Conservation (phyloP, 2,329 filamentous ascomycete genomes). For the Fusarium mangiferae region DNA sequence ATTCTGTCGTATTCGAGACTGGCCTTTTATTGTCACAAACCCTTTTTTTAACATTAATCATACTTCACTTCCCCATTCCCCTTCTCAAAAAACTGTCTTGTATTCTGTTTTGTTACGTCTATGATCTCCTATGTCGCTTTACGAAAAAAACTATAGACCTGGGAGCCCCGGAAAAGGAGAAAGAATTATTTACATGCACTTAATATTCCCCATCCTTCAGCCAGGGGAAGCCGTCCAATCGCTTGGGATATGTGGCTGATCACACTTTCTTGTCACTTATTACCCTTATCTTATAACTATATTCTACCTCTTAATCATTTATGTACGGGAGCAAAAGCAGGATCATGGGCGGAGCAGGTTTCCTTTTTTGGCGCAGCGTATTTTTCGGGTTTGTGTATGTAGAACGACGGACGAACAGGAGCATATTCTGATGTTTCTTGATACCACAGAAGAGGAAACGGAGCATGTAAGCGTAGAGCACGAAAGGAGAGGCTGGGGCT, state of each 20-base stretch:
- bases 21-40: slow-evolving; percentile 35
- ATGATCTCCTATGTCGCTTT: slow-evolving; percentile 44
- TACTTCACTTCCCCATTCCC: slow-evolving; percentile 26
- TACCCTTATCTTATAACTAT: slow-evolving; percentile 30
- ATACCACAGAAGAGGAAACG: background rate
- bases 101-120: slow-evolving; percentile 31
- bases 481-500: background rate
- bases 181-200: slow-evolving; percentile 42
- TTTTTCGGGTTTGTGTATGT: slow-evolving; percentile 35
- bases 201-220: slow-evolving; percentile 41
- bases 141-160: slow-evolving; percentile 42
- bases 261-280: slow-evolving; percentile 36
- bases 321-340: slow-evolving; percentile 27
- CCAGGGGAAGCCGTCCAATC: slow-evolving; percentile 40
- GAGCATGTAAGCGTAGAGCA: slow-evolving; percentile 12
- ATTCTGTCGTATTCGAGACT: slow-evolving; percentile 25
- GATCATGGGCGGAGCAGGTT: slow-evolving; percentile 17
- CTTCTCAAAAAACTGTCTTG: slow-evolving; percentile 29
- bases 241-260: slow-evolving; percentile 40
- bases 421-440: slow-evolving; percentile 11
- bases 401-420: slow-evolving; percentile 19
- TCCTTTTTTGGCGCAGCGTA: slow-evolving; percentile 33
- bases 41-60: slow-evolving; percentile 31
- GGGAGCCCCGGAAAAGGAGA: slow-evolving; percentile 42
- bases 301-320: slow-evolving; percentile 29